phyloP scores from a whole-genome alignment of 106 monocot species.

The Hemerocallis citrina region DNA sequence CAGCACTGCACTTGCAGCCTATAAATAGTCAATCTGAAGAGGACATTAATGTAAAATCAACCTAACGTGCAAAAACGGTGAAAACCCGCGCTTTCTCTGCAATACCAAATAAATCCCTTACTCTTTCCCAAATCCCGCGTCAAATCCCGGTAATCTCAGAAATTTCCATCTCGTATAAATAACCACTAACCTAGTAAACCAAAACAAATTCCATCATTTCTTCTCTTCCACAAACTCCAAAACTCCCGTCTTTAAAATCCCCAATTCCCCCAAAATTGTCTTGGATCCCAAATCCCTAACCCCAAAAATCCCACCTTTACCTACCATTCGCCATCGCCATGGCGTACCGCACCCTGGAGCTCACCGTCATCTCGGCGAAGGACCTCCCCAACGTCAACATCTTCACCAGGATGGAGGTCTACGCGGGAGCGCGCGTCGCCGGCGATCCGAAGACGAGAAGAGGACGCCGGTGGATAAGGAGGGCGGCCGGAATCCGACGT shows the following conservation, averaged over 20 bases:
- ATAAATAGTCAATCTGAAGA: no score
- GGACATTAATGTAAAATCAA: no score
- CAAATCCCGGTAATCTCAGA: no score
- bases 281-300: not conserved
- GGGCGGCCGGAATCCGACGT: slow-evolving; percentile 55
- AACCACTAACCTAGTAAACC: no score
- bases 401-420: slow-evolving; percentile 67
- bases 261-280: not conserved
- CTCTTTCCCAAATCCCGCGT: no score
- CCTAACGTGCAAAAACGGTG: no score
- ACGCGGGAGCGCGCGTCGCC: slow-evolving; percentile 59
- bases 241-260: not conserved
- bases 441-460: slow-evolving; percentile 40
- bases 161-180: no score
- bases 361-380: slow-evolving; percentile 76
- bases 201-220: slow-evolving; percentile 1
- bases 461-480: slow-evolving; percentile 41
- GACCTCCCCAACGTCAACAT: slow-evolving; percentile 70
- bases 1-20: no score
- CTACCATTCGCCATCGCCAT: slow-evolving; percentile 5
- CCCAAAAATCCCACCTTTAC: not conserved
- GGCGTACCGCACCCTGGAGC: slow-evolving; percentile 47
- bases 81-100: no score
- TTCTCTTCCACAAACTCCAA: slow-evolving; percentile 1
- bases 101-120: no score